Percentiles rank a stretch among this genome's conserved stretches.
Conservation (phyloP, 495 filamentous ascomycete species). For the Pyrenula aspistea region DNA sequence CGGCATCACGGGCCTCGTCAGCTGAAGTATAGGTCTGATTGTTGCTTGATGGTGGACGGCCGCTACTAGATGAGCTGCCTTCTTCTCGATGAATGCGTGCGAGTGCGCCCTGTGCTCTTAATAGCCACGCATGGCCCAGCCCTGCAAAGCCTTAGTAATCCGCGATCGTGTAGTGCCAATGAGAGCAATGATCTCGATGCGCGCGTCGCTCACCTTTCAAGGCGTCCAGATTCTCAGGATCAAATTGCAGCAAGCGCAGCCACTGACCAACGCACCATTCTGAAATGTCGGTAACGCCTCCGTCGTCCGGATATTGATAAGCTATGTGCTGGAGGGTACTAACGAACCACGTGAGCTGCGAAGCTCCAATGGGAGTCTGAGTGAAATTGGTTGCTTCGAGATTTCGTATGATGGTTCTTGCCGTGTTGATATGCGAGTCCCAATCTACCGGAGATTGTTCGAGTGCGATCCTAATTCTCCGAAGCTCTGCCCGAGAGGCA, state of each 20-base stretch:
- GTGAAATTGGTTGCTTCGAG: constrained; percentile 24
- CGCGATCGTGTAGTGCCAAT: constrained; percentile 1
- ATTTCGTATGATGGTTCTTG: constrained; percentile 20
- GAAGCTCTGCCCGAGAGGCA: neutral
- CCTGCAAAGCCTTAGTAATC: constrained; percentile 15
- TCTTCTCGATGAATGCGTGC: constrained; percentile 33
- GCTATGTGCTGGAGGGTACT: constrained; percentile 33
- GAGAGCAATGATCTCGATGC: neutral
- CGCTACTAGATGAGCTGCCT: constrained; percentile 18
- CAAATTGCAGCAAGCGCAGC: constrained; percentile 25
- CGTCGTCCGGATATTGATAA: constrained; percentile 30
- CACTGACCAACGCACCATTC: constrained; percentile 34
- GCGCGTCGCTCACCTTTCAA: constrained; percentile 23
- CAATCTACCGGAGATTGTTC: constrained; percentile 17
- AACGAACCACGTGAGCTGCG: constrained; percentile 32
- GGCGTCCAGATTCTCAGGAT: constrained; percentile 26
- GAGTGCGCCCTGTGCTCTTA: constrained; percentile 33
- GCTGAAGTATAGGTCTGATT: neutral
- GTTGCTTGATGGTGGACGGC: constrained; percentile 3
- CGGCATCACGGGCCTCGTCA: constrained; percentile 3
- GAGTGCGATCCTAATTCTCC: constrained; percentile 9
- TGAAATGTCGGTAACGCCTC: constrained; percentile 29
- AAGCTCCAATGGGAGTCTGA: constrained; percentile 16
- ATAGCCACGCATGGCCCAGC: constrained; percentile 35
- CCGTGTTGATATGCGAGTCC: constrained; percentile 14